These are phyloP conservation scores for Aspergillus neoniger DNA, from an alignment of 2,329 filamentous ascomycete species.

Conservation along the genomic window DNA sequence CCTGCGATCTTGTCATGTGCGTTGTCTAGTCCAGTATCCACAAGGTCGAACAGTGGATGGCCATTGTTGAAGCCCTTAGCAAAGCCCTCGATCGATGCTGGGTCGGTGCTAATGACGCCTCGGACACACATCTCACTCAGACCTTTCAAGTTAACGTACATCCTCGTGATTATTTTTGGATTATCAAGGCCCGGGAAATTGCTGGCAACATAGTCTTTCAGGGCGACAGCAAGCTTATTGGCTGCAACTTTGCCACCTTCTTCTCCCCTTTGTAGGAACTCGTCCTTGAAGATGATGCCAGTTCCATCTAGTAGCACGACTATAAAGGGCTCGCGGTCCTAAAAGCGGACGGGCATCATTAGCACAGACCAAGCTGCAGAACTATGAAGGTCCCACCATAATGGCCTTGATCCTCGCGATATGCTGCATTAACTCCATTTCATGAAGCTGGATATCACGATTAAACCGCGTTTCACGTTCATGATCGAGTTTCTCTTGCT, in stretches of 20 bases:
- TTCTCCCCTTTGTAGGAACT: slow-evolving; percentile 53
- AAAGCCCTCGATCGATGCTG: slow-evolving; percentile 52
- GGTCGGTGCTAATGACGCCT: slow-evolving; percentile 48
- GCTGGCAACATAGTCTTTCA: slow-evolving; percentile 47
- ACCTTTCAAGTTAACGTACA: slow-evolving; percentile 57
- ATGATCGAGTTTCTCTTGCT: slow-evolving; percentile 49
- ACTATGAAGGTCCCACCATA: slow-evolving; percentile 38
- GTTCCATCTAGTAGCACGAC: slow-evolving; percentile 59
- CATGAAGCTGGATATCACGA: slow-evolving; percentile 50
- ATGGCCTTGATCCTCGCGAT: slow-evolving; percentile 47
- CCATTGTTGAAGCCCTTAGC: slow-evolving; percentile 57
- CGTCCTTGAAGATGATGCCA: slow-evolving; percentile 57
- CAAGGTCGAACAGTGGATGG: slow-evolving; percentile 53
- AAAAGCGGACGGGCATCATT: slow-evolving; percentile 15
- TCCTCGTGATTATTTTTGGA: slow-evolving; percentile 53
- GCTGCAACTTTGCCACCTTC: slow-evolving; percentile 57
- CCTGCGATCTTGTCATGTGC: slow-evolving; percentile 53
- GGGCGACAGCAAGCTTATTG: slow-evolving; percentile 47
- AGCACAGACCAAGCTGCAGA: background rate
- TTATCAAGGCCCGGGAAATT: slow-evolving; percentile 45
- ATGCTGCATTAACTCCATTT: slow-evolving; percentile 51
- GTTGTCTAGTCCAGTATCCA: slow-evolving; percentile 49
- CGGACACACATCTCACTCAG: slow-evolving; percentile 52
- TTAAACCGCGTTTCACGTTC: slow-evolving; percentile 51
- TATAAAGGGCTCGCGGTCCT: slow-evolving; percentile 58